Base-by-base conservation (phyloP, 2,329 filamentous ascomycete genomes). In the Paracoccidioides lutzii region DNA sequence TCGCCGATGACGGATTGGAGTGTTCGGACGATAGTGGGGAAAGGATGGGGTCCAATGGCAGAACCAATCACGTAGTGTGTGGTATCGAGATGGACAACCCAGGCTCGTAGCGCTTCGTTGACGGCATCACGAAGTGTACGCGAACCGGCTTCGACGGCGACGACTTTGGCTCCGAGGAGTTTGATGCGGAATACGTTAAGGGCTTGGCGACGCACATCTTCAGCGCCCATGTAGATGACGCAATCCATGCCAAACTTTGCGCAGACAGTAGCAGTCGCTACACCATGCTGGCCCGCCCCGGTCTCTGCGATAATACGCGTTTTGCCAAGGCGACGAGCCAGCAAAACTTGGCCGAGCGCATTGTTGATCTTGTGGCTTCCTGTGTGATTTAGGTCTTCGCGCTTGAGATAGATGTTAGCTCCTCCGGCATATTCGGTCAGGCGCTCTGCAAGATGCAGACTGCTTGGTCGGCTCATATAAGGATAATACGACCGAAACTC, bases 321-420 rank as follows among this genome's bases (percentile, higher is more conserved):
- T 81, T 98, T 98, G 52, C 93, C 93, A 51, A 98, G 75, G 59
- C 89, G 80, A 64, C 81, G 81, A 1, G 93, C 93, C 42, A 98
- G 76, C 12, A 98, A 80, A 51, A 96, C 83, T 72, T 98, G 93
- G 2, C 93, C 93, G 7, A 98, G 77, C 0, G 93, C 93, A 66
- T 98, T 98, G 78, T 98, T 98, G 78, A 98, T 97, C 81, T 98
- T 98, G 79, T 98, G 93, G 60, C 88, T 94, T 62, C 93, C 93
- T 7, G 93, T 97, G 71, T 98, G 93, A 74, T 97, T 97, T 56
- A 97, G 77, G 69, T 98, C 93, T 74, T 98, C 93, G 64, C 93
- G 83, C 81, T 98, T 98, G 63, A 98, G 76, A 85, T 91, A 98
- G 75, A 98, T 95, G 67, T 90, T 95, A 51, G 93, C 91, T 58